Base-by-base conservation (phyloP, 2,329 filamentous ascomycete species). In the Mycogone perniciosa region DNA sequence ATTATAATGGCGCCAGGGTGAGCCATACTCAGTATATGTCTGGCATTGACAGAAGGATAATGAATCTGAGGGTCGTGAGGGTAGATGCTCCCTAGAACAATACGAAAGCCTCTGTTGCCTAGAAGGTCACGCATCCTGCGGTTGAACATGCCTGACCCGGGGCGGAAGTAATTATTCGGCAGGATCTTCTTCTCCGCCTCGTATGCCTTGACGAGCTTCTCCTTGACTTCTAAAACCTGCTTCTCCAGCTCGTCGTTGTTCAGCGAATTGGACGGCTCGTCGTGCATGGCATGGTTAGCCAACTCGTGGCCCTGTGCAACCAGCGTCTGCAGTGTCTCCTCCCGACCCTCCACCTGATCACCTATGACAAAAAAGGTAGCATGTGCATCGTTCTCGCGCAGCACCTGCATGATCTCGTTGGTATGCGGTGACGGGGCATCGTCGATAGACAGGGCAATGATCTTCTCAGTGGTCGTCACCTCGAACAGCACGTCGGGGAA, bases 311-410 rank as follows among this genome's bases (percentile, higher is more conserved):
- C 84, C 44, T 69, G 72, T 35, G 72, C 70, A n/a, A 88, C 72
- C 1, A 87, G 71, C 37, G 79, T 72, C 40, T 75, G 68, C 31
- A 89, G 72, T 3, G 76, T 67, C 5, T 72, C 69, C 61, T 84
- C 76, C 30, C 73, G 67, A 2, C 77, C 80, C 0, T 72, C 58
- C 7, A 89, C 82, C 70, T 96, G 89, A 3, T 77, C 78, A 7
- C 90, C 90, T 59, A 96, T 95, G 31, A 95, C 77, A 67, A 96
- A 96, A 66, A 95, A 93, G 0, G 90, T 96, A 0, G 90, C 90
- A 20, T 76, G 80, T 10, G 85, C 88, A 51, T 78, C 75, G 62
- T 89, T 76, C 27, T 74, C 73, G 48, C 75, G 71, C n/a, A 96
- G 74, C 0, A 88, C 70, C 40, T 81, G 70, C 49, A 90, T 71